phyloP scores from a whole-genome alignment of 495 filamentous ascomycete species.

The Chaetomium fimeti region DNA sequence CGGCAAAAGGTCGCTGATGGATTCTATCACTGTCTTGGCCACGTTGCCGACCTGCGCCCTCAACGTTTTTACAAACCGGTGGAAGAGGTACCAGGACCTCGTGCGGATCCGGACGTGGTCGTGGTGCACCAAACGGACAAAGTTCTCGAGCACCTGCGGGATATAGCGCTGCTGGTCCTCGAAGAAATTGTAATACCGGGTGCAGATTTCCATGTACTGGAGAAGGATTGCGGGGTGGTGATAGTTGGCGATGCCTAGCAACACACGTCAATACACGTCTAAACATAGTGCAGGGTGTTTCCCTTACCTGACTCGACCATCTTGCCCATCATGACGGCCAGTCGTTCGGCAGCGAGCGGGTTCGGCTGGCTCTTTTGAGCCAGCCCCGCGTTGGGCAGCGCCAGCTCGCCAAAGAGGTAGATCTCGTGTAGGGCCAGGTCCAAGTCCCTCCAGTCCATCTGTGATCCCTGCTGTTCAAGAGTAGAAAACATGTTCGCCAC shows the following conservation, averaged over 20 bases:
- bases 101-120: conserved; percentile 78
- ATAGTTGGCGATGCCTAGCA: conserved; percentile 71
- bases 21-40: conserved; percentile 82
- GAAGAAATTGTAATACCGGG: conserved; percentile 91
- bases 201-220: conserved; percentile 97
- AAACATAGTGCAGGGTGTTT: background rate
- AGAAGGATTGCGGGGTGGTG: conserved; percentile 88
- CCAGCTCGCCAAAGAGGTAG: conserved; percentile 92
- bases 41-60: conserved; percentile 80
- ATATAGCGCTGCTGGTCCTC: conserved; percentile 75
- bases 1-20: conserved; percentile 81
- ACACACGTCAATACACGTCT: conserved; percentile 21
- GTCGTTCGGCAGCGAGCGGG: conserved; percentile 67
- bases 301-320: conserved; percentile 87
- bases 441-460: conserved; percentile 90
- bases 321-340: conserved; percentile 86
- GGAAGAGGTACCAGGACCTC: conserved; percentile 95
- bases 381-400: conserved; percentile 77
- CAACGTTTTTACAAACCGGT: conserved; percentile 86
- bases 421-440: conserved; percentile 96
- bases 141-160: conserved; percentile 83
- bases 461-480: conserved; percentile 64
- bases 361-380: conserved; percentile 78
- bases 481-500: conserved; percentile 79
- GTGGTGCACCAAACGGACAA: conserved; percentile 86